These are phyloP conservation scores for Dorcoceras hygrometricum DNA, from an alignment of 257 asterid genomes.

Conservation along the genomic window DNA sequence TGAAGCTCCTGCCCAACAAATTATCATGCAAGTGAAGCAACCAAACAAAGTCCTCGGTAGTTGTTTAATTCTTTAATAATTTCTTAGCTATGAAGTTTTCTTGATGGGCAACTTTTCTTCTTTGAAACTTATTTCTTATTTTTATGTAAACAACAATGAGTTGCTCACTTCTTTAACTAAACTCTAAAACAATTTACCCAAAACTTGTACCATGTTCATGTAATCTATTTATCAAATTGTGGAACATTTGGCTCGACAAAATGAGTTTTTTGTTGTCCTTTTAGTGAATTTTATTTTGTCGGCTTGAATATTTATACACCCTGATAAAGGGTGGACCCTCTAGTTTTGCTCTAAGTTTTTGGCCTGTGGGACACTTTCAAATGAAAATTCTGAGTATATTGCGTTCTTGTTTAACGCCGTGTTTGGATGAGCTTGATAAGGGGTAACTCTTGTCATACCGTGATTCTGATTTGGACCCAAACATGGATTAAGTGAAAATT, in stretches of 20 bases:
- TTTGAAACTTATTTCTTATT: background rate
- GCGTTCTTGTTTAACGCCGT: too few species aligned
- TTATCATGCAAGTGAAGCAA: conserved; percentile 15
- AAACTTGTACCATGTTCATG: background rate
- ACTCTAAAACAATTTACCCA: background rate
- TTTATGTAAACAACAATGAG: too few species aligned
- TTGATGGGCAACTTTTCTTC: background rate
- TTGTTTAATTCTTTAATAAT: background rate
- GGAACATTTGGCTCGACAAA: background rate
- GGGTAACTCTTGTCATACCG: too few species aligned
- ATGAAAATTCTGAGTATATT: too few species aligned
- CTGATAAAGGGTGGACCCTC: too few species aligned
- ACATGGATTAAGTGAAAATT: background rate
- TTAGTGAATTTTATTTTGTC: too few species aligned
- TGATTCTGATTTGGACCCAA: too few species aligned
- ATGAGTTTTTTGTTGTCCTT: too few species aligned
- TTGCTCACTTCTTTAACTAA: background rate
- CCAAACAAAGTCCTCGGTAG: conserved; percentile 1
- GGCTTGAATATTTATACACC: too few species aligned
- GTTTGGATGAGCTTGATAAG: too few species aligned
- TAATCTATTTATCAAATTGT: background rate
- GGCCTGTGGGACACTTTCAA: too few species aligned
- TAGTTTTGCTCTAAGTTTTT: too few species aligned
- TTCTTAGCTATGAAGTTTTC: conserved; percentile 20
- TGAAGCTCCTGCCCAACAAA: conserved; percentile 24